Percentiles rank a stretch among this genome's conserved stretches.
Evolutionary conservation across 1,139 yeast species (phyloP).

Genomic region (Pichia sp.): DNA sequence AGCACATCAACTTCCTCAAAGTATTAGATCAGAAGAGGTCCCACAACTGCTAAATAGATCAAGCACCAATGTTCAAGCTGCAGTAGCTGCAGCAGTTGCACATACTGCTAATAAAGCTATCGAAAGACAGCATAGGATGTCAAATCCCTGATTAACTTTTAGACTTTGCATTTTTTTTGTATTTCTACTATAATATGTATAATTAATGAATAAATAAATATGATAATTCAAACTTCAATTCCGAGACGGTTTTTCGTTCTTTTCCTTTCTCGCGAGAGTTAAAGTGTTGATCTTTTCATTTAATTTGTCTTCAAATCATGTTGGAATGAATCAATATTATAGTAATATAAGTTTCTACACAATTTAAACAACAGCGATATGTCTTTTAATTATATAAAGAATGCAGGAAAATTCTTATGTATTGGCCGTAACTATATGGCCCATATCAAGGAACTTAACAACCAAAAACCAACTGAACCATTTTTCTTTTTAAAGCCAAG

Average conservation of each 20-base stretch:
- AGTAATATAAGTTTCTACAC: neutral
- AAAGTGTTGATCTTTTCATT: too few relatives aligned
- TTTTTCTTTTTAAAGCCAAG: conserved; percentile 88
- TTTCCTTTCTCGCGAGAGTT: too few relatives aligned
- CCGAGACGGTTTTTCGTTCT: too few relatives aligned
- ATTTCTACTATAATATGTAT: neutral
- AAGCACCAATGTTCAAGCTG: conserved; percentile 31
- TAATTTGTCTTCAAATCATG: too few relatives aligned
- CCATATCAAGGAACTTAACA: conserved; percentile 84
- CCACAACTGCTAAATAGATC: conserved; percentile 22
- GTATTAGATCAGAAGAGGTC: conserved; percentile 7
- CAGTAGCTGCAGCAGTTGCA: conserved; percentile 30
- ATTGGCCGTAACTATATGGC: conserved; percentile 96
- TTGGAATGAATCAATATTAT: neutral
- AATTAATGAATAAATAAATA: too few relatives aligned
- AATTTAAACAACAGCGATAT: conserved; percentile 25
- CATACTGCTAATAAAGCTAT: conserved; percentile 22
- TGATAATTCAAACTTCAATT: too few relatives aligned
- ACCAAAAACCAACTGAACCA: conserved; percentile 72
- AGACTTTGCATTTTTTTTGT: neutral
- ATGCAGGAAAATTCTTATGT: conserved; percentile 79
- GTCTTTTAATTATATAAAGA: conserved; percentile 54
- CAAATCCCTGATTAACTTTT: neutral
- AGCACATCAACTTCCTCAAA: conserved; percentile 14
- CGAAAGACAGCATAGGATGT: conserved; percentile 17